Base-by-base conservation (phyloP, 768 basidiomycete genomes). In the Gloeophyllum trabeum region DNA sequence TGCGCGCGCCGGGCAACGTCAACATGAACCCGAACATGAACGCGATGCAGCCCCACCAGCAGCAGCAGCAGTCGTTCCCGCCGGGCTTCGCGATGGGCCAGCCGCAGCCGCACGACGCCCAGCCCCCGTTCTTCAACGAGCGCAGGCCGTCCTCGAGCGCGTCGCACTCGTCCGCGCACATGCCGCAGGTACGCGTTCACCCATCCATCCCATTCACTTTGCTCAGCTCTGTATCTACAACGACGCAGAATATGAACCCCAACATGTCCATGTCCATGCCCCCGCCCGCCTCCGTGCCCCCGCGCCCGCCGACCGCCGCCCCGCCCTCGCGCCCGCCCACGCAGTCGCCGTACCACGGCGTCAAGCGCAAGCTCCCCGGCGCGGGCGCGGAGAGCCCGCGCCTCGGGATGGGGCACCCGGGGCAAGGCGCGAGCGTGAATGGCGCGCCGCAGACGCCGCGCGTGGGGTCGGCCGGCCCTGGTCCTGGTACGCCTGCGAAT, bases 81-180 rank as follows among this genome's bases (percentile, higher is more conserved):
- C 43, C 39, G 28, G 50, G 38, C 39, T 38, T 19, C 32, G 35
- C 34, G 43, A 35, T 7, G 10, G 13, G 28, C 32, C 46, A 42
- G 23, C 54, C 53, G 16, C 57, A 57, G 40, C 54, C 46, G n/a
- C 50, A 49, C n/a, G 42, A 48, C 24, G 48, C 36, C 26, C 42
- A 44, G 23, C 49, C 46, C 21, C 22, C 24, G 37, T 34, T 35
- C 30, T 19, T 14, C 42, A 22, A 24, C 24, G 13, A 24, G 19
- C 46, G 23, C n/a, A 25, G 24, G 39, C 46, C 24, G 19, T 40
- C 23, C 23, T 26, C 14, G 16, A 13, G 10, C 10, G 28, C 38
- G 7, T 10, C 36, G 20, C 36, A 10, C 20, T 37, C 10, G 7
- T 37, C 36, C 13, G 7, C 36, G 7, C 10, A 21, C 20, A 7